Base-by-base conservation (phyloP, 2,329 filamentous ascomycete species). In the Emericellopsis atlantica region DNA sequence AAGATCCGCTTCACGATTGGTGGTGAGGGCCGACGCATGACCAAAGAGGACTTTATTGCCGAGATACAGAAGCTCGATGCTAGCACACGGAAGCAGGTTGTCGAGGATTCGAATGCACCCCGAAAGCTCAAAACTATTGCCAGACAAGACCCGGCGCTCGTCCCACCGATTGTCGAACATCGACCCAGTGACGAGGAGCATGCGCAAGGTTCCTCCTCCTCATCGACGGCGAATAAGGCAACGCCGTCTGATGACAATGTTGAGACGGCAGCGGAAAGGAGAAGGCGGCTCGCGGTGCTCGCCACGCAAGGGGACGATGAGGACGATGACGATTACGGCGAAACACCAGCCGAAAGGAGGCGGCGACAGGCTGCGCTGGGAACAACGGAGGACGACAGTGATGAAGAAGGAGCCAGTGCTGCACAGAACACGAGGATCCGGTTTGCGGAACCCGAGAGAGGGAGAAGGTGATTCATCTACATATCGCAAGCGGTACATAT, bases 1-100 rank as follows among this genome's bases (percentile, higher is more conserved):
- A 69, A 77, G 42, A 79, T 90, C 42, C 75, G 84, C 12, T 90
- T 89, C 59, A 88, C 80, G 1, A 83, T 90, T 46, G 76, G 73
- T 36, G 77, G 79, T 29, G 74, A 79, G n/a, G 82, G 82, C 6
- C 69, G 72, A 45, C 76, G 84, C 37, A 81, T 92, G 75, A 88
- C 74, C 46, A 89, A 89, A 60, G 76, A 81, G 5, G 83, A 88
- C 52, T 90, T 92, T 54, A 77, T 92, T 45, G 67, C 72, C 37
- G 78, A 86, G 54, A 79, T 92, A 53, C 76, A 79, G 47, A 74
- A 78, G 47, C 68, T 90, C 44, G 83, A 90, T 54, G 73, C 75
- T 21, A 76, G 76, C 51, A 76, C 79, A 12, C 70, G 72, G 6
- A 65, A 62, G 31, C 69, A 75, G 44, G 66, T 76, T 2, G 61